Conservation (phyloP, 129 eudicot species). For the Flaveria trinervia region DNA sequence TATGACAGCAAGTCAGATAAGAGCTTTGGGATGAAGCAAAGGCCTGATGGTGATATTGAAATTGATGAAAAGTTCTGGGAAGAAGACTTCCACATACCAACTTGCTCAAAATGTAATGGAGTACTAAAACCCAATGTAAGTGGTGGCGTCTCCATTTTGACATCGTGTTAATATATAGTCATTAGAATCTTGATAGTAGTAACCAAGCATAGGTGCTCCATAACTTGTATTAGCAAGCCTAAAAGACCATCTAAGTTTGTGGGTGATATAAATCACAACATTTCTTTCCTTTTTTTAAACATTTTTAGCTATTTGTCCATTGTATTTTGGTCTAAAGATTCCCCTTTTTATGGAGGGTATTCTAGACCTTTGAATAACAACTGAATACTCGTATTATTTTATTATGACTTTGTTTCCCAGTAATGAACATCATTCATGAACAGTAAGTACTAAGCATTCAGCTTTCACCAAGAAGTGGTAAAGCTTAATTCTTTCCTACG, state of each 20-base stretch:
- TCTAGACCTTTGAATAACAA: not conserved
- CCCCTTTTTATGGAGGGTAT: constrained; percentile 1
- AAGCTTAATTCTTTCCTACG: not conserved
- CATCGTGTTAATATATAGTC: not conserved
- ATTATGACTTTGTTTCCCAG: not conserved
- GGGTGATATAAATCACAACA: not conserved
- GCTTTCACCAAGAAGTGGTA: not conserved
- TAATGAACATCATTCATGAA: not conserved
- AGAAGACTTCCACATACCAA: constrained; percentile 79
- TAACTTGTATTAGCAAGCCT: not conserved
- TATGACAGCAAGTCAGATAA: constrained; percentile 72
- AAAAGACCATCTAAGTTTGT: no score
- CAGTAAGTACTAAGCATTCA: not conserved
- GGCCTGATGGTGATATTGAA: constrained; percentile 99
- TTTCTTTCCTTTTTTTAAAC: not conserved
- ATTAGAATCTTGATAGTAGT: not conserved
- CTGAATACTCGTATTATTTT: not conserved
- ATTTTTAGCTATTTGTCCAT: constrained; percentile 2
- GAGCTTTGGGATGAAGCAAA: constrained; percentile 88
- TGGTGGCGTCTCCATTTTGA: not conserved
- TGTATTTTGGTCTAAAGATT: not conserved
- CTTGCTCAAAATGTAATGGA: constrained; percentile 74
- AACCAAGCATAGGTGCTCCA: not conserved
- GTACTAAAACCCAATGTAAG: constrained; percentile 95
- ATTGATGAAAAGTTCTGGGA: constrained; percentile 98